phyloP scores from a whole-genome alignment of 306 rosid genomes.

The Lathyrus aphaca region DNA sequence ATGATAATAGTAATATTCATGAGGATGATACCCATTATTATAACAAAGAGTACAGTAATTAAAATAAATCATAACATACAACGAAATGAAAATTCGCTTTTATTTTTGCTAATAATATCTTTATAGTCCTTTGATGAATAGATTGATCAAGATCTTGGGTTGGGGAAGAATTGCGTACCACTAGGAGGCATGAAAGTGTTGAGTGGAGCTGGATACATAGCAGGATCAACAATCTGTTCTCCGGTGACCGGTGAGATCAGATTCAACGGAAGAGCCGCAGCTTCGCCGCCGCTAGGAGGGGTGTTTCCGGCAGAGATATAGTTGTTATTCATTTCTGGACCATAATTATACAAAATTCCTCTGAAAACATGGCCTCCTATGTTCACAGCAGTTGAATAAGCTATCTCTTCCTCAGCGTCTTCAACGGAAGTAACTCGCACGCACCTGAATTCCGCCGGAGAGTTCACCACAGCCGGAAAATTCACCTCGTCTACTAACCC shows the following conservation, averaged over 20 bases:
- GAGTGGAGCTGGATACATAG: constrained; percentile 66
- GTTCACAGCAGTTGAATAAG: constrained; percentile 89
- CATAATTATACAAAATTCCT: constrained; percentile 85
- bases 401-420: constrained; percentile 74
- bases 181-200: constrained; percentile 83
- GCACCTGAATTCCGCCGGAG: constrained; percentile 75
- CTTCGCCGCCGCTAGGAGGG: constrained; percentile 50
- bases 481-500: constrained; percentile 71
- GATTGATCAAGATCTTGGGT: constrained; percentile 82
- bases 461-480: constrained; percentile 71
- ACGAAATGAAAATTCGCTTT: background rate
- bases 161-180: constrained; percentile 99
- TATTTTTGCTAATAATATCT: background rate
- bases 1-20: constrained; percentile 1
- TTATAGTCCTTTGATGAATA: constrained; percentile 2
- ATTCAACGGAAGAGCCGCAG: constrained; percentile 57
- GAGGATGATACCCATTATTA: background rate
- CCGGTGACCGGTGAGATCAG: constrained; percentile 52
- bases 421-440: constrained; percentile 77
- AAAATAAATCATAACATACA: constrained; percentile 15
- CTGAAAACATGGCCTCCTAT: constrained; percentile 90
- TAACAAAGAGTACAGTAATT: background rate
- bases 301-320: constrained; percentile 52
- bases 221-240: constrained; percentile 56
- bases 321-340: constrained; percentile 54